Conservation (phyloP, 2,329 filamentous ascomycete genomes). For the Aspergillus carbonarius region DNA sequence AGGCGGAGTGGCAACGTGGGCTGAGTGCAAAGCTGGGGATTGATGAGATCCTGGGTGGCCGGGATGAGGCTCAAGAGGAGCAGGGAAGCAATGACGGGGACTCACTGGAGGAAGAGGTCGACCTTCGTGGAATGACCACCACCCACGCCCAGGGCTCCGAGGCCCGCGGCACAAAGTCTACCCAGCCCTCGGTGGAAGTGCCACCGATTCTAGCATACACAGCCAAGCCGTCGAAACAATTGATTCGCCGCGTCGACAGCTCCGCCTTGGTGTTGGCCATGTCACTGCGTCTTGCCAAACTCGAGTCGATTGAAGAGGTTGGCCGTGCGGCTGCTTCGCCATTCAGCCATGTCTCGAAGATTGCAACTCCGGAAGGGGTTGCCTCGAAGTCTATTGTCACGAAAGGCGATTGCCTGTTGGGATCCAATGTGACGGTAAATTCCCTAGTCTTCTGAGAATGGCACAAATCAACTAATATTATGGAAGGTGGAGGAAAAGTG, state of each 20-base stretch:
- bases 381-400: constrained; percentile 79
- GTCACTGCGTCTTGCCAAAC: constrained; percentile 82
- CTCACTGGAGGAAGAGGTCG: constrained; percentile 54
- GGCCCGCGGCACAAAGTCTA: constrained; percentile 5
- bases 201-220: constrained; percentile 77
- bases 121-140: constrained; percentile 54
- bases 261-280: constrained; percentile 76
- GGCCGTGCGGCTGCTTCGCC: constrained; percentile 62
- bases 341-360: constrained; percentile 74
- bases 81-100: constrained; percentile 38
- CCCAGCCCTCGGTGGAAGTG: constrained; percentile 48
- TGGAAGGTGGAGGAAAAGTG: constrained; percentile 60
- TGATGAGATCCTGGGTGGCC: constrained; percentile 56
- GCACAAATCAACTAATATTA: not conserved
- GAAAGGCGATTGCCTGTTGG: constrained; percentile 76
- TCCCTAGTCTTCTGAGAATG: not conserved
- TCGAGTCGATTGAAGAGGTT: constrained; percentile 65
- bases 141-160: constrained; percentile 39
- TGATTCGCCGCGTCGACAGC: constrained; percentile 87
- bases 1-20: constrained; percentile 84
- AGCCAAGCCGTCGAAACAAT: constrained; percentile 51
- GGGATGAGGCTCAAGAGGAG: constrained; percentile 42
- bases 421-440: constrained; percentile 83
- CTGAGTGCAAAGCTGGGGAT: constrained; percentile 76
- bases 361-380: constrained; percentile 80